Conservation (phyloP, 768 basidiomycete species). For the Gymnopilus junonius region DNA sequence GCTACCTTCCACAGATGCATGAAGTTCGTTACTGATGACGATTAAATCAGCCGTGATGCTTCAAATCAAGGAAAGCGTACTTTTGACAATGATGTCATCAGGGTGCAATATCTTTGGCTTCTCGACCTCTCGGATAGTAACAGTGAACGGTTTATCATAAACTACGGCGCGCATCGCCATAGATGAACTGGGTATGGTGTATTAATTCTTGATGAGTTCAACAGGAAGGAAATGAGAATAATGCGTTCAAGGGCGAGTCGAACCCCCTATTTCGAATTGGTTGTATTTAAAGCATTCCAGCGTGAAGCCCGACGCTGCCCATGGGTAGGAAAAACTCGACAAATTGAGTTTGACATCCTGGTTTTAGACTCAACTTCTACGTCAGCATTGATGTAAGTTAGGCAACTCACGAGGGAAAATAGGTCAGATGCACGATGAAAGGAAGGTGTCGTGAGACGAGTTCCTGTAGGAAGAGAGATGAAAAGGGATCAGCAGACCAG, state of each 20-base stretch:
- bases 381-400: neutral
- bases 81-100: conserved; percentile 56
- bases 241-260: neutral
- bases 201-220: neutral
- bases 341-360: neutral
- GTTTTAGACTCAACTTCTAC: conserved; percentile 3
- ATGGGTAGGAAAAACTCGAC: conserved; percentile 1
- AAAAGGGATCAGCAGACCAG: neutral
- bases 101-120: conserved; percentile 54
- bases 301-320: neutral
- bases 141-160: conserved; percentile 53
- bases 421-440: conserved; percentile 5
- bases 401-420: neutral
- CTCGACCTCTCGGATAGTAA: conserved; percentile 48
- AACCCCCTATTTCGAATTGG: neutral
- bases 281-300: conserved; percentile 3
- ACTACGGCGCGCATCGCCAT: conserved; percentile 56
- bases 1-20: conserved; percentile 55
- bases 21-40: conserved; percentile 47
- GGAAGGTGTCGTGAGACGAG: conserved; percentile 6
- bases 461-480: neutral
- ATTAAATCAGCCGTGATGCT: neutral
- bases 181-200: neutral
- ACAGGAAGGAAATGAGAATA: neutral
- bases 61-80: conserved; percentile 23